Percentiles rank a stretch among this genome's conserved stretches.
phyloP scores from a whole-genome alignment of 352 stramenopile genomes.

The Phytophthora melonis region DNA sequence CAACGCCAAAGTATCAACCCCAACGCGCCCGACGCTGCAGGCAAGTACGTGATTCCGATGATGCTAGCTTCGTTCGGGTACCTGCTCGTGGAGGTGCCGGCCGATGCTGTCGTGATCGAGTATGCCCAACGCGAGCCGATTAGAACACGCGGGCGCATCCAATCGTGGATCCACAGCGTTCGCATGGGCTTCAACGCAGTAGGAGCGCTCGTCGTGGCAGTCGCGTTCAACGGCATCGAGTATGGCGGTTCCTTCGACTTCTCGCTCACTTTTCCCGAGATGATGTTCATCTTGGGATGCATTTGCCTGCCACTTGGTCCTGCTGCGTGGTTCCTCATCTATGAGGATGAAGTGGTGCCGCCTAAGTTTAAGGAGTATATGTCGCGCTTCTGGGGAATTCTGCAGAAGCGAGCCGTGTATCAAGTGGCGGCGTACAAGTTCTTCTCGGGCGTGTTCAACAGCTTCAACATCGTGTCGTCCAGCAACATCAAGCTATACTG shows the following conservation, averaged over 20 bases:
- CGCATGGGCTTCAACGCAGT: conserved; percentile 55
- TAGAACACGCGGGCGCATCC: conserved; percentile 53
- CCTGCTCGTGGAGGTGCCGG: conserved; percentile 56
- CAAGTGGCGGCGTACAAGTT: conserved; percentile 71
- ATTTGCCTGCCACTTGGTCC: conserved; percentile 39
- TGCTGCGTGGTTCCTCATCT: conserved; percentile 33
- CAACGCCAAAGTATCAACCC: conserved; percentile 47
- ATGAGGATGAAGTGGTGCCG: conserved; percentile 30
- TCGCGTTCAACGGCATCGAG: conserved; percentile 58
- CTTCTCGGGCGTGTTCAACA: conserved; percentile 66
- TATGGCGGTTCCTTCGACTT: conserved; percentile 62
- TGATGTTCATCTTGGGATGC: conserved; percentile 55
- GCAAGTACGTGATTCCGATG: conserved; percentile 66
- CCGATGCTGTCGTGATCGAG: conserved; percentile 71
- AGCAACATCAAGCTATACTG: conserved; percentile 62
- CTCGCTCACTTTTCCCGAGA: conserved; percentile 61
- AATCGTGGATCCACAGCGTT: conserved; percentile 60
- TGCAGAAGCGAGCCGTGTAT: conserved; percentile 65
- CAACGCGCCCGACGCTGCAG: conserved; percentile 41
- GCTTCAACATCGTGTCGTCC: conserved; percentile 59
- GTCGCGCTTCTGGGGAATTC: conserved; percentile 50
- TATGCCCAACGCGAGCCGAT: conserved; percentile 59
- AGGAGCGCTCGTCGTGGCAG: conserved; percentile 46
- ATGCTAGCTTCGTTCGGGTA: conserved; percentile 74
- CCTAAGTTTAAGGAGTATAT: conserved; percentile 47